Evolutionary conservation across 371 early-diverging fungal species (phyloP), one percentile per base, ranked within the genome.

Genomic region (Cokeromyces recurvatus): DNA sequence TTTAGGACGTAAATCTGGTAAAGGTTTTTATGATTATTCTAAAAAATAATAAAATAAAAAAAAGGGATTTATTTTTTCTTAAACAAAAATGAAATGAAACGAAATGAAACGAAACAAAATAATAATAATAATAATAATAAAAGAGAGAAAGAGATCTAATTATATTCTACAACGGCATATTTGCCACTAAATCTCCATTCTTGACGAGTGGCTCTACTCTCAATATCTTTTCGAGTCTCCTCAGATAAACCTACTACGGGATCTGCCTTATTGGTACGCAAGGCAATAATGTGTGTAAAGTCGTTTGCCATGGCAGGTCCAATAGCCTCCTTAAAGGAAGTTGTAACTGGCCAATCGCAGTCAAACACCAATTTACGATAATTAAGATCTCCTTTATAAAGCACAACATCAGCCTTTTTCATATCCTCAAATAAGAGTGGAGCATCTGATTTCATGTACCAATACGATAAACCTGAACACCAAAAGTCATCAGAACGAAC

Each of bases 371-470:
- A 71, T 61, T 97, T 97, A 48, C 98, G 80, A 64, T 89, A 97
- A 73, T 97, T 97, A 55, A 97, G 61, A 56, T 97, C 98, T 24
- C 98, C 98, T 64, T 97, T 97, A 62, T 92, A 95, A 14, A 97
- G 76, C 27, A 90, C 71, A 19, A 92, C 48, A 19, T 81, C 72
- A 3, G 89, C 70, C 11, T 77, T 40, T 20, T 43, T 48, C 59
- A 84, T 59, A 23, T 81, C 73, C 1, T 61, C 44, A 62, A 76
- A 90, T 5, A 92, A 62, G 4, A 76, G 78, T 9, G 81, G 77
- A 6, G 84, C 87, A 32, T 66, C 71, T 4, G 68, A 65, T 8
- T 65, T 54, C 47, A 97, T 70, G 32, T 89, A 82, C 68, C 87
- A 82, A 64, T 80, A 94, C 0, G 93, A 57, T 41, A 83, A 81